Percentiles rank a stretch among this genome's conserved stretches.
Evolutionary conservation across 1,284 basidiomycete genomes (phyloP).

Genomic region (Cryptococcus sp.): DNA sequence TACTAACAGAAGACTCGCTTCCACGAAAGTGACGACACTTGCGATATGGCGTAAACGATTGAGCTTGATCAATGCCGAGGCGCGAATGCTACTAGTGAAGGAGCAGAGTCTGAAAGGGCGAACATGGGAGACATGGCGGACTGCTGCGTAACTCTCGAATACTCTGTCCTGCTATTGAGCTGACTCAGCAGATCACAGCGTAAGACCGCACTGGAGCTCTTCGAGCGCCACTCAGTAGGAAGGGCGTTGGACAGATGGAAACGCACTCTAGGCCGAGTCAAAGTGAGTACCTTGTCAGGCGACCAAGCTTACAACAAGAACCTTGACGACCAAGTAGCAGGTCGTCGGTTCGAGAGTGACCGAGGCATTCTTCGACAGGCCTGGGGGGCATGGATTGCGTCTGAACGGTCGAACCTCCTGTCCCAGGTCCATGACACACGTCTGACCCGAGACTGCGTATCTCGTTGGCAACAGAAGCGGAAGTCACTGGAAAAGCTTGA

Average conservation of each 20-base stretch:
- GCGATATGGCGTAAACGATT: constrained; percentile 15
- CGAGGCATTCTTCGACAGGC: neutral
- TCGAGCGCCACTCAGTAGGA: neutral
- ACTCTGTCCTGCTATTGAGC: neutral
- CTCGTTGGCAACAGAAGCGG: neutral
- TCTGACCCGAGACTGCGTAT: neutral
- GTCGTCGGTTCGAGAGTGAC: neutral
- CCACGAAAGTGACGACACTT: constrained; percentile 5
- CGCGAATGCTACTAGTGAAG: neutral
- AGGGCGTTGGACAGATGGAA: neutral
- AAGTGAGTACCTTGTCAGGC: neutral
- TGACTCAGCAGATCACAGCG: neutral
- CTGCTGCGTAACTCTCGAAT: constrained; percentile 12
- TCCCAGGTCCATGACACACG: constrained; percentile 7
- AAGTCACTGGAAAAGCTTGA: constrained; percentile 3
- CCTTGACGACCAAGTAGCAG: neutral
- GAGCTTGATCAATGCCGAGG: constrained; percentile 9
- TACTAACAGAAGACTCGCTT: constrained; percentile 4
- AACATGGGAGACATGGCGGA: constrained; percentile 21
- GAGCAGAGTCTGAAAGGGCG: constrained; percentile 10
- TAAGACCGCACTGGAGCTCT: neutral
- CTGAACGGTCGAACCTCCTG: constrained; percentile 4
- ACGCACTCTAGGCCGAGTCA: neutral
- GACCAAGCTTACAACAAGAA: neutral
- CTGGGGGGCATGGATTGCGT: constrained; percentile 1